These are phyloP conservation scores for Annulohypoxylon bovei DNA, from an alignment of 495 filamentous ascomycete genomes.

Conservation along the genomic window DNA sequence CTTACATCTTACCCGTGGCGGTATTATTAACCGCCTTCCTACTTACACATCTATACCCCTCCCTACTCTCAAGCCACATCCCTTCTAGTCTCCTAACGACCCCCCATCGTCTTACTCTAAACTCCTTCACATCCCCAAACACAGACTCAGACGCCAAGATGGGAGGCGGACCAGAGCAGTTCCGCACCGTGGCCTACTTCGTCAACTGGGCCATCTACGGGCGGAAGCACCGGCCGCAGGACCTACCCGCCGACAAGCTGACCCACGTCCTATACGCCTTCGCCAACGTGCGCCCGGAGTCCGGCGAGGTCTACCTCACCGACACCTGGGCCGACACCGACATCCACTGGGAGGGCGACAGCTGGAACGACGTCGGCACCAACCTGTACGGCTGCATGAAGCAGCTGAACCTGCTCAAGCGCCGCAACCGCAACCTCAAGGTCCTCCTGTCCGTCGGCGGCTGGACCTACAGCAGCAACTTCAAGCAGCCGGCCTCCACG, in stretches of 20 bases:
- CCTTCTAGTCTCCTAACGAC: neutral
- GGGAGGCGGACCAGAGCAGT: constrained; percentile 60
- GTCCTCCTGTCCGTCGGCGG: constrained; percentile 93
- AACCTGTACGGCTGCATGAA: constrained; percentile 94
- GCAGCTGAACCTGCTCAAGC: constrained; percentile 92
- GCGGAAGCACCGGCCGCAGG: constrained; percentile 84
- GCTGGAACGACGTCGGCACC: constrained; percentile 72
- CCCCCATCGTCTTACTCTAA: constrained; percentile 8
- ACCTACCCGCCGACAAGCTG: constrained; percentile 84
- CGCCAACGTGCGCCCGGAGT: constrained; percentile 69
- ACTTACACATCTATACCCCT: constrained; percentile 21
- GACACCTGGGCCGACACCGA: constrained; percentile 88
- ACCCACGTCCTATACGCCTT: constrained; percentile 87
- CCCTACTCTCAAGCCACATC: constrained; percentile 8
- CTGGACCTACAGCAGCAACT: constrained; percentile 94
- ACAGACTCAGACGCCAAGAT: constrained; percentile 44
- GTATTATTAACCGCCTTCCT: constrained; percentile 19
- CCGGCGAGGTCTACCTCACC: constrained; percentile 75
- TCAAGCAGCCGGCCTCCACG: constrained; percentile 75
- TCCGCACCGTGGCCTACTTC: constrained; percentile 82
- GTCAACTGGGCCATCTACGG: constrained; percentile 97
- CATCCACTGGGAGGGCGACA: constrained; percentile 89
- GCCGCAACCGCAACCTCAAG: constrained; percentile 86
- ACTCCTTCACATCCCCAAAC: neutral
- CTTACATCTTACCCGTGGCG: constrained; percentile 20